Base-by-base conservation (phyloP, 2,329 filamentous ascomycete genomes). In the Hypoxylon sp. region DNA sequence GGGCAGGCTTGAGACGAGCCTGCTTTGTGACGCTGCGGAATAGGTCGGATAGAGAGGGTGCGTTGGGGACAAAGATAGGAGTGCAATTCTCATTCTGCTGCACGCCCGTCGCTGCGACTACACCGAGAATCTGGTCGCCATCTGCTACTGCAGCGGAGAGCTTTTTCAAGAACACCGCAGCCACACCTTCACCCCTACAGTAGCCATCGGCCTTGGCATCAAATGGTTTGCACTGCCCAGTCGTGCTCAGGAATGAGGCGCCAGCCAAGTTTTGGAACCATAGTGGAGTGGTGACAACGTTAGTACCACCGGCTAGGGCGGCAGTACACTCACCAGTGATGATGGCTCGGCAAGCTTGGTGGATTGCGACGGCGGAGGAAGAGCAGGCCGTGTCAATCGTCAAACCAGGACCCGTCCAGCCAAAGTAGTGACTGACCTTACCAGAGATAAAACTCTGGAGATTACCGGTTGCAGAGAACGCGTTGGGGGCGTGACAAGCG, bases 151-250 rank as follows among this genome's bases (percentile, higher is more conserved):
- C 87, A 44, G 80, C 76, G 0, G 79, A 76, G 0, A 87, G 74
- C 3, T 73, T 79, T 75, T 88, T 89, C 0, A 89, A 70, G 1
- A 87, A 72, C 0, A 89, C 72, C 0, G 80, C 72, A 0, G 74
- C 83, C 2, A 81, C 76, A 0, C 83, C 87, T 63, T 89, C 87
- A 0, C 82, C 85, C 2, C 86, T 79, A 10, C 82, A 86, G 70
- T 88, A 89, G 0, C 87, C 87, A 65, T 86, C 81, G 1, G 82
- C 86, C 2, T 73, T 71, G 0, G 77, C 70, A 56, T 85, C 84
- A 42, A 81, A 83, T 10, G 76, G 75, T 42, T 79, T 74, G 56
- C 72, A 77, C 17, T 71, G 73, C 1, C 75, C 75, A 6, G 72
- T 73, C 2, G 73, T 72, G 57, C 74, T 77, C 9, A 79, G 65